A percentile compares a stretch with the other conserved stretches of the same genome.
Evolutionary conservation across 2,329 filamentous ascomycete genomes (phyloP).

Genomic region (Aspergillus phoenicis): DNA sequence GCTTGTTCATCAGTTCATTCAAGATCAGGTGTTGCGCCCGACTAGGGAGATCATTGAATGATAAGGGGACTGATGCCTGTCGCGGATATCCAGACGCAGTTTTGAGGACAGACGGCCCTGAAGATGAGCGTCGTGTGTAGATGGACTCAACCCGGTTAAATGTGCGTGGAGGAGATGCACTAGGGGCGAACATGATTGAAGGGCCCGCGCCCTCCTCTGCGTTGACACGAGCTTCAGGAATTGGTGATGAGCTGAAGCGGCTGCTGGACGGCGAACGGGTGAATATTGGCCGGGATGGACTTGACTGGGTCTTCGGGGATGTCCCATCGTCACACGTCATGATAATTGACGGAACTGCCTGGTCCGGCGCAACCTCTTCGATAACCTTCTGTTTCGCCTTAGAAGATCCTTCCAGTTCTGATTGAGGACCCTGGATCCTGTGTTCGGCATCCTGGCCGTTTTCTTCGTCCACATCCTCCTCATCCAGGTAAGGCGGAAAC

Average conservation of each 20-base stretch:
- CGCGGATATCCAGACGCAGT: constrained; percentile 54
- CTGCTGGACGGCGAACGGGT: constrained; percentile 39
- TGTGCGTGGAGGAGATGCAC: constrained; percentile 37
- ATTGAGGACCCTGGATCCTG: background rate
- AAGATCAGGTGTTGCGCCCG: constrained; percentile 83
- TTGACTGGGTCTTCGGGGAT: constrained; percentile 27
- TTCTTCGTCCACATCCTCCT: constrained; percentile 35
- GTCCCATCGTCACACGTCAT: constrained; percentile 24
- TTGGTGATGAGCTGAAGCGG: constrained; percentile 70
- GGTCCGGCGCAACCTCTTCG: constrained; percentile 1
- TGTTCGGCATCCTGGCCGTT: constrained; percentile 15
- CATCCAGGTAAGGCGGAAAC: constrained; percentile 44
- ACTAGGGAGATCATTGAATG: constrained; percentile 84
- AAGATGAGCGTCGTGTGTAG: constrained; percentile 37
- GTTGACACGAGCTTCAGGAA: constrained; percentile 69
- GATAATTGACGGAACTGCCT: constrained; percentile 30
- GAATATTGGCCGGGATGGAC: constrained; percentile 27
- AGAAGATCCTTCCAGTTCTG: background rate
- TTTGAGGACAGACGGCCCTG: constrained; percentile 26
- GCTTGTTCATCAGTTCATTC: constrained; percentile 75
- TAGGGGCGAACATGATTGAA: constrained; percentile 73
- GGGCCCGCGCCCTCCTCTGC: constrained; percentile 67
- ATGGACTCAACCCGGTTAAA: constrained; percentile 38
- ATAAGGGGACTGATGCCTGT: constrained; percentile 67
- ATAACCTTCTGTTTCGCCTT: constrained; percentile 2